Conservation (phyloP, 306 rosid genomes). For the Quercus variabilis region DNA sequence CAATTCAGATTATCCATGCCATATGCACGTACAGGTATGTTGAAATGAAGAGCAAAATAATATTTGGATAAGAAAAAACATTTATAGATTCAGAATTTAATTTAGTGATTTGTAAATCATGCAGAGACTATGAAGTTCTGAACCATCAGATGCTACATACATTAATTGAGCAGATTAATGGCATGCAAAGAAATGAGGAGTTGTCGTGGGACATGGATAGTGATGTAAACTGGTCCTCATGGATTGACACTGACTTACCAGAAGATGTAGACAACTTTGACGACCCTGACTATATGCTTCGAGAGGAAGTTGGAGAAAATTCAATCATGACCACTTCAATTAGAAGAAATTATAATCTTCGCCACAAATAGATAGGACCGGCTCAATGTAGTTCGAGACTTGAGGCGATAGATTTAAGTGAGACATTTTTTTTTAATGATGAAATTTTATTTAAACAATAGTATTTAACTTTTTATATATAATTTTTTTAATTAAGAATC, state of each 20-base stretch:
- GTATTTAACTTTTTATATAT: too few relatives aligned
- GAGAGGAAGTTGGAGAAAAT: constrained; percentile 54
- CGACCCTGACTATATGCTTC: constrained; percentile 63
- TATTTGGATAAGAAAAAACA: background rate
- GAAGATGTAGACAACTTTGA: constrained; percentile 54
- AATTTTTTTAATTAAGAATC: too few relatives aligned
- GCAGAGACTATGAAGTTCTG: constrained; percentile 68
- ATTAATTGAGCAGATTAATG: constrained; percentile 46
- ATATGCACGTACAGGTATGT: constrained; percentile 73
- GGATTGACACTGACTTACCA: constrained; percentile 58
- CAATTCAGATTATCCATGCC: constrained; percentile 46
- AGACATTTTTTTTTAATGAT: too few relatives aligned
- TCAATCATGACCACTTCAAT: constrained; percentile 30
- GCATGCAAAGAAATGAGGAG: constrained; percentile 35
- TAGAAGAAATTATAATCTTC: constrained; percentile 53
- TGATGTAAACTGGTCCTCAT: constrained; percentile 51
- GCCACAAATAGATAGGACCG: constrained; percentile 17
- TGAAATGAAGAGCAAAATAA: background rate
- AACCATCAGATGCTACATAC: constrained; percentile 52
- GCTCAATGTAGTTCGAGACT: too few relatives aligned
- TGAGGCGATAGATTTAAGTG: too few relatives aligned
- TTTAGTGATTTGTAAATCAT: background rate
- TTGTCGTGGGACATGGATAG: constrained; percentile 32
- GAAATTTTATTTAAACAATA: too few relatives aligned
- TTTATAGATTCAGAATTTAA: background rate